phyloP scores from a whole-genome alignment of 805 yeast species.

The Ogataea salicorniae region DNA sequence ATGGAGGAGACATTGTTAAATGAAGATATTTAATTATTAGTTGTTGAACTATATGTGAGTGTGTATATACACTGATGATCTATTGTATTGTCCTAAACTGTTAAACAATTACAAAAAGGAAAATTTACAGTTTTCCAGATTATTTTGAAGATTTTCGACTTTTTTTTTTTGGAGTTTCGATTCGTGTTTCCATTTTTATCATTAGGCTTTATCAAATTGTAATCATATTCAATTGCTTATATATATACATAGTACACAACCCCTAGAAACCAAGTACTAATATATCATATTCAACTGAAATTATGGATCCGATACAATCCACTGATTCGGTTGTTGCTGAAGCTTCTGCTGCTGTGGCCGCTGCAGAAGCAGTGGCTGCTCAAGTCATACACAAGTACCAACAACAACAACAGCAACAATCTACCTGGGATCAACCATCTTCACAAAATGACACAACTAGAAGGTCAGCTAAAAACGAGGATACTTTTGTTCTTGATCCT shows the following conservation, averaged over 20 bases:
- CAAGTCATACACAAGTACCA: conserved; percentile 18
- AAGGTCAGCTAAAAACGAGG: conserved; percentile 5
- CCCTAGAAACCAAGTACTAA: neutral
- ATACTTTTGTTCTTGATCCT: conserved; percentile 21
- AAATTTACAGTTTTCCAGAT: neutral
- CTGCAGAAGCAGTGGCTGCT: conserved; percentile 15
- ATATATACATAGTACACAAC: too few relatives aligned
- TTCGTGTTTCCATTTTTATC: neutral
- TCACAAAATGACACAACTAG: neutral
- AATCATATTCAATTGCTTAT: neutral
- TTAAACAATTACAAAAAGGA: neutral
- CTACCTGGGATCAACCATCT: neutral
- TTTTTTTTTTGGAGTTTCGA: too few relatives aligned
- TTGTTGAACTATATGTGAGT: neutral
- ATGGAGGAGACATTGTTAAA: neutral
- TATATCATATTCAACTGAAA: neutral
- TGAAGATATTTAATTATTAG: neutral
- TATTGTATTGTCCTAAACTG: neutral
- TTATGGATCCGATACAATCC: conserved; percentile 18
- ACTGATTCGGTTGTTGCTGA: conserved; percentile 14
- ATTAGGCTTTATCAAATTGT: neutral
- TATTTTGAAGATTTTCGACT: too few relatives aligned
- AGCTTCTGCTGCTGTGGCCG: conserved; percentile 13
- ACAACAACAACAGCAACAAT: neutral
- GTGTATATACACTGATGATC: too few relatives aligned